Base-by-base conservation (phyloP, 495 filamentous ascomycete genomes). In the Xylona heveae region DNA sequence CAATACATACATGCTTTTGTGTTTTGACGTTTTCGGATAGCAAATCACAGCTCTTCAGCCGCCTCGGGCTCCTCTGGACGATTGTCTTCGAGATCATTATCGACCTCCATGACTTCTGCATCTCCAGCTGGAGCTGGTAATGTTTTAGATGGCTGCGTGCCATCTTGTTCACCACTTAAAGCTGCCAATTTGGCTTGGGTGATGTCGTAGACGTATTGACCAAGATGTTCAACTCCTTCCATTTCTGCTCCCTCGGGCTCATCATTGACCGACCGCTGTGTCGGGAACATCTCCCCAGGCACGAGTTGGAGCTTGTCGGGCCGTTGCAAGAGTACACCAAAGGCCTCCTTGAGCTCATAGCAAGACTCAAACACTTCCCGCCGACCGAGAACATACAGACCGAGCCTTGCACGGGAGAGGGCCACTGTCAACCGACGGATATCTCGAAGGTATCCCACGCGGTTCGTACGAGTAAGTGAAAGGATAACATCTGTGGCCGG, bases 141-240 rank as follows among this genome's bases (percentile, higher is more conserved):
- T n/a, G n/a, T n/a, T n/a, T n/a, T n/a, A n/a, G n/a, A n/a, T n/a
- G n/a, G n/a, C n/a, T n/a, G n/a, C n/a, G n/a, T 13, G 13, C 23
- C 23, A 25, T 25, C 23, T 13, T 17, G 24, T 45, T 40, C 58
- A 51, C 32, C 55, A 62, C 49, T 62, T 49, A 78, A 50, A 26
- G 62, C 62, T 44, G 73, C 63, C 4, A 93, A 54, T 50, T 78
- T 88, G 14, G 83, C 78, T 42, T 74, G 62, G 8, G 84, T 85
- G 81, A 97, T 95, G 55, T 97, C 81, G 54, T 71, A 92, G 15
- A 97, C 88, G 54, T 93, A 95, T 54, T 93, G 78, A 4, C 88
- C 90, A 22, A 97, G 54, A 61, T 97, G 88, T 54, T 94, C 88
- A 5, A 94, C 70, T 19, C 78, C 68, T 43, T 79, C 78, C 80